These are phyloP conservation scores for Paracoccidioides lutzii DNA, from an alignment of 2,329 filamentous ascomycete genomes.

Conservation along the genomic window DNA sequence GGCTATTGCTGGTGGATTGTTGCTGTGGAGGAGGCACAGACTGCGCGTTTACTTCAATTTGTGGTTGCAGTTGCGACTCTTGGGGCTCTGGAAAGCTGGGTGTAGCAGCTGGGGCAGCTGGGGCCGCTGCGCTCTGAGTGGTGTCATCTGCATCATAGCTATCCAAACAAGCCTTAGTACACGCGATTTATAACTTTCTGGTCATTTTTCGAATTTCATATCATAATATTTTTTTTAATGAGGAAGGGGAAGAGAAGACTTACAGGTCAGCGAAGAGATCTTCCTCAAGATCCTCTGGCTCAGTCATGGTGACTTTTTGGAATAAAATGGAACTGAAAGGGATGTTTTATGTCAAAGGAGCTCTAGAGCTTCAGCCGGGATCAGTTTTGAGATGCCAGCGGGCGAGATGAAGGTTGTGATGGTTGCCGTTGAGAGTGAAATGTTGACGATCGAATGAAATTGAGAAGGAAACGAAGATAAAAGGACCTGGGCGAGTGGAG, in stretches of 20 bases:
- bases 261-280: slow-evolving; percentile 94
- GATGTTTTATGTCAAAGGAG: not conserved
- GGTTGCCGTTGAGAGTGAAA: not conserved
- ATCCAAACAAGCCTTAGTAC: slow-evolving; percentile 8
- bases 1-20: slow-evolving; percentile 18
- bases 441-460: not conserved
- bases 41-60: slow-evolving; percentile 3
- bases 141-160: slow-evolving; percentile 58
- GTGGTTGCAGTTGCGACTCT: slow-evolving; percentile 14
- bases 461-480: slow-evolving; percentile 3
- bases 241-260: slow-evolving; percentile 27
- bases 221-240: not conserved
- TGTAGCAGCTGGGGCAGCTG: slow-evolving; percentile 21
- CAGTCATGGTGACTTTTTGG: slow-evolving; percentile 50
- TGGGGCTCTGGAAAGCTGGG: slow-evolving; percentile 26
- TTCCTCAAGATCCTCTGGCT: slow-evolving; percentile 72
- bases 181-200: not conserved
- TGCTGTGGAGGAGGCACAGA: slow-evolving; percentile 20
- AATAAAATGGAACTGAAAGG: not conserved
- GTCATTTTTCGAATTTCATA: not conserved
- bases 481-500: slow-evolving; percentile 9
- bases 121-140: slow-evolving; percentile 18
- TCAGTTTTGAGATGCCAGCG: not conserved
- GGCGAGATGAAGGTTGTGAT: not conserved
- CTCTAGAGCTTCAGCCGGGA: not conserved